Evolutionary conservation across 768 basidiomycete genomes (phyloP).

Genomic region (Rhodotorula graminis): DNA sequence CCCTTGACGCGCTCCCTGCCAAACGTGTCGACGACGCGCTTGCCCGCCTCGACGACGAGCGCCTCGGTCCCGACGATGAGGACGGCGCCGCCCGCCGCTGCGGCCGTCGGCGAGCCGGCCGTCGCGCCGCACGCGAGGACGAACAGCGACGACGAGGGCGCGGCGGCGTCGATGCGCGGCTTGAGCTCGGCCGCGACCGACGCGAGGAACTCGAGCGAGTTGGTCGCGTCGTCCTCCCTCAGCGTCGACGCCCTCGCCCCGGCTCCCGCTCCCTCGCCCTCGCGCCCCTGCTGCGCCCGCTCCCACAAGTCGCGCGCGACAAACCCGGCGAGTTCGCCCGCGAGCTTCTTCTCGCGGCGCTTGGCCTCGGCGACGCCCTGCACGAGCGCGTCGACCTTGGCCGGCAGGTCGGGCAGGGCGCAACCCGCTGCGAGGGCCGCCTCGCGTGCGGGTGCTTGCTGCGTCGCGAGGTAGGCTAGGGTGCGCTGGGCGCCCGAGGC

Average conservation of each 20-base stretch:
- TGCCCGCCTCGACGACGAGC: conserved; percentile 52
- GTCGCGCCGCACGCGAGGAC: conserved; percentile 31
- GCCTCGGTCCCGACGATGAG: conserved; percentile 62
- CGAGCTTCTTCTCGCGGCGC: conserved; percentile 53
- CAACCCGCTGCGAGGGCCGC: conserved; percentile 64
- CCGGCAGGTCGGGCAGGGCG: conserved; percentile 62
- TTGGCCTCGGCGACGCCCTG: conserved; percentile 64
- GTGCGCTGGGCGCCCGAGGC: conserved; percentile 68
- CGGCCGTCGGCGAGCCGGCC: conserved; percentile 51
- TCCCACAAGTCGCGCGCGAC: conserved; percentile 41
- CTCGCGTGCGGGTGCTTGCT: conserved; percentile 57
- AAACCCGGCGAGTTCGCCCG: conserved; percentile 60
- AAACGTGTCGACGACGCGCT: conserved; percentile 9
- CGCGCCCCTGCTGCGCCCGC: not conserved
- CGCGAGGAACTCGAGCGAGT: conserved; percentile 39
- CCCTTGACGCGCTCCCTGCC: conserved; percentile 63
- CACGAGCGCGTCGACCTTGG: conserved; percentile 63
- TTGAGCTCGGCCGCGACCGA: conserved; percentile 29
- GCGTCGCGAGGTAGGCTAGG: conserved; percentile 58
- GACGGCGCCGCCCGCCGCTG: conserved; percentile 45
- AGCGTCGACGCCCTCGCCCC: not conserved
- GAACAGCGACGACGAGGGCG: conserved; percentile 11
- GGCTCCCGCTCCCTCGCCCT: too few relatives aligned
- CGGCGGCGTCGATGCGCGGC: not conserved
- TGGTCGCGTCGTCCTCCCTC: conserved; percentile 42